These are phyloP conservation scores for Tolypocladium album DNA, from an alignment of 2,329 filamentous ascomycete species.

Conservation along the genomic window DNA sequence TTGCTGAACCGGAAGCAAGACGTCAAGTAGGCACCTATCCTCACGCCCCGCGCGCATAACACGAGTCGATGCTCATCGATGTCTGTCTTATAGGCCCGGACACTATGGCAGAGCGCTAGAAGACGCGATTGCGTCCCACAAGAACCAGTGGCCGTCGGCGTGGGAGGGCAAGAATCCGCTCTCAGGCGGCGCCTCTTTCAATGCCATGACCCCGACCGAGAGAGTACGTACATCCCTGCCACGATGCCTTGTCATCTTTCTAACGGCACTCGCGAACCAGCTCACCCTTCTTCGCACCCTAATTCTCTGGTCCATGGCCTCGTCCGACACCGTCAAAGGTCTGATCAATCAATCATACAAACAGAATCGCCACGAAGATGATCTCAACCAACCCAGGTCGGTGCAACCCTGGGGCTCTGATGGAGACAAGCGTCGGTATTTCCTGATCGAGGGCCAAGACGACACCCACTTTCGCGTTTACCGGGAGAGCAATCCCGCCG, in stretches of 20 bases:
- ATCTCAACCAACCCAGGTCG: conserved; percentile 74
- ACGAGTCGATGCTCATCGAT: conserved; percentile 7
- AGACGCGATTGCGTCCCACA: conserved; percentile 78
- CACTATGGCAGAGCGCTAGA: conserved; percentile 91
- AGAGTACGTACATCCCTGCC: conserved; percentile 43
- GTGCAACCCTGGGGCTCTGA: conserved; percentile 88
- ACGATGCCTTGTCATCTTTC: neutral
- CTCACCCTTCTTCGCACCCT: conserved; percentile 74
- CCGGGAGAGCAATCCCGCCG: conserved; percentile 77
- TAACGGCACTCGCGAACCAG: conserved; percentile 32
- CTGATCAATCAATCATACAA: conserved; percentile 86
- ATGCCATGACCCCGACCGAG: conserved; percentile 69
- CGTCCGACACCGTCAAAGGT: conserved; percentile 70
- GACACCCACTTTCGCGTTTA: conserved; percentile 93
- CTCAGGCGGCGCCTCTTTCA: conserved; percentile 69
- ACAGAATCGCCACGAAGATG: conserved; percentile 68
- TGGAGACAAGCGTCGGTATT: conserved; percentile 86
- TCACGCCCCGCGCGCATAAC: neutral
- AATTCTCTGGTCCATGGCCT: conserved; percentile 79
- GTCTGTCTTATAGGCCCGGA: conserved; percentile 52
- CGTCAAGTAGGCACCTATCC: conserved; percentile 65
- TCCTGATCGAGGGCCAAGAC: conserved; percentile 83
- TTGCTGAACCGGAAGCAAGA: conserved; percentile 96
- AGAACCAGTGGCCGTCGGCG: conserved; percentile 73
- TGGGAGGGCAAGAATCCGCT: conserved; percentile 83